Evolutionary conservation across 2,329 filamentous ascomycete species (phyloP).

Genomic region (Acephala macrosclerotiorum): DNA sequence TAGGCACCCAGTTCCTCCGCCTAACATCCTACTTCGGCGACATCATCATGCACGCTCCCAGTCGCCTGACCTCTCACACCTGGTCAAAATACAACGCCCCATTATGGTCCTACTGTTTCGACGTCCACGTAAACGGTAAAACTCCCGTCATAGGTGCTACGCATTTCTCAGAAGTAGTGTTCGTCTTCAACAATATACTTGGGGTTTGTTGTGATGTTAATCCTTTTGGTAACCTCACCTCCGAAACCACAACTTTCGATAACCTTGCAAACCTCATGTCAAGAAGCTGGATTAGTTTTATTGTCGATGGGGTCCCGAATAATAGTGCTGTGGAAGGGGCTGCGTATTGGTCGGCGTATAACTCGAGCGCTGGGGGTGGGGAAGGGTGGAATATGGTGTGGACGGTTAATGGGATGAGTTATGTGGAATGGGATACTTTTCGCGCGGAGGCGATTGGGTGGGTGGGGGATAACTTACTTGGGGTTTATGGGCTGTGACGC

Average conservation of each 20-base stretch:
- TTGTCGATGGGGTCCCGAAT: conserved; percentile 20
- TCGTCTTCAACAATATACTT: conserved; percentile 60
- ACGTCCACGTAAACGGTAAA: conserved; percentile 48
- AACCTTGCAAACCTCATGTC: conserved; percentile 26
- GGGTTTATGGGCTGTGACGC: conserved; percentile 22
- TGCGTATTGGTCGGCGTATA: conserved; percentile 54
- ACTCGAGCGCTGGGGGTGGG: conserved; percentile 41
- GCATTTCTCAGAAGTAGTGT: conserved; percentile 58
- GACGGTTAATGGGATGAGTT: conserved; percentile 54
- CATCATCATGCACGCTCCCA: conserved; percentile 19
- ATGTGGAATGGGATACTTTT: conserved; percentile 54
- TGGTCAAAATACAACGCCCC: conserved; percentile 30
- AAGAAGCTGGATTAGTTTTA: conserved; percentile 27
- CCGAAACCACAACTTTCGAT: conserved; percentile 7
- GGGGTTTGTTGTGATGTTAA: conserved; percentile 53
- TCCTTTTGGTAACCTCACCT: conserved; percentile 44
- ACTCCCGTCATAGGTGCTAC: conserved; percentile 38
- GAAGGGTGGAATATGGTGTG: conserved; percentile 54
- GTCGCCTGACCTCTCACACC: conserved; percentile 19
- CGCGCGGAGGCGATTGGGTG: conserved; percentile 50
- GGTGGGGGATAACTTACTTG: conserved; percentile 23
- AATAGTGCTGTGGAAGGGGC: conserved; percentile 7
- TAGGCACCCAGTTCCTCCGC: conserved; percentile 44
- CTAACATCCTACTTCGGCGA: conserved; percentile 31
- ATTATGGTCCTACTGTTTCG: conserved; percentile 52